phyloP scores from a whole-genome alignment of 2,329 filamentous ascomycete genomes.

The Colletotrichum eremochloae region DNA sequence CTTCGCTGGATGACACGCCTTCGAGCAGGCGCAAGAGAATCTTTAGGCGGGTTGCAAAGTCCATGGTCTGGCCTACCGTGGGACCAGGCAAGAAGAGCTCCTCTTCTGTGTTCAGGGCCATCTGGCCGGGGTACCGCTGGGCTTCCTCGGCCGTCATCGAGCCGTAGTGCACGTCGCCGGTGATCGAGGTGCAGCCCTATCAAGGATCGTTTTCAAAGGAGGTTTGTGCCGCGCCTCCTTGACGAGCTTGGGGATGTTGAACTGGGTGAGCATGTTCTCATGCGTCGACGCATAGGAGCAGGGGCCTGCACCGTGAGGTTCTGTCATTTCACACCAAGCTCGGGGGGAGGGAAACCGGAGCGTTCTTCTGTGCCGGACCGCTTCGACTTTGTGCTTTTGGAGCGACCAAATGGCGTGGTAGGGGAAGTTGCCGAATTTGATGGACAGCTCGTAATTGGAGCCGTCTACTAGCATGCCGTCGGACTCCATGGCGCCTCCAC shows the following conservation, averaged over 20 bases:
- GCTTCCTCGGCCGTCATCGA: constrained; percentile 61
- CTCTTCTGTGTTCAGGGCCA: constrained; percentile 80
- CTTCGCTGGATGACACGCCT: constrained; percentile 57
- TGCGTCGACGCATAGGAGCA: constrained; percentile 73
- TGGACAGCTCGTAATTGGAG: constrained; percentile 39
- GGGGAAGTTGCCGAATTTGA: constrained; percentile 17
- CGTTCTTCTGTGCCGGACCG: constrained; percentile 56
- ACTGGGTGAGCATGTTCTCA: constrained; percentile 73
- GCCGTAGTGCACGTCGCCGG: constrained; percentile 71
- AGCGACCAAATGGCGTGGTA: constrained; percentile 55
- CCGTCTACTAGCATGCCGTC: constrained; percentile 35
- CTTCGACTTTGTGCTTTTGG: constrained; percentile 62
- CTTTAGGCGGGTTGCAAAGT: constrained; percentile 76
- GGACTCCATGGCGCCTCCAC: constrained; percentile 39
- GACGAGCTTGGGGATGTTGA: constrained; percentile 66
- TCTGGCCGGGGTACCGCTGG: constrained; percentile 67
- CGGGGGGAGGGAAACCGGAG: constrained; percentile 61
- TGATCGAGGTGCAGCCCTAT: constrained; percentile 70
- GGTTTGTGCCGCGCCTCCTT: constrained; percentile 67
- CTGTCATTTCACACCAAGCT: constrained; percentile 75
- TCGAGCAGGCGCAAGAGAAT: constrained; percentile 63
- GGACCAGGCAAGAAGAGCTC: constrained; percentile 75
- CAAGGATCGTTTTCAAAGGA: constrained; percentile 74
- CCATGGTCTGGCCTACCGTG: constrained; percentile 78
- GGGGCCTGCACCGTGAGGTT: constrained; percentile 73